These are phyloP conservation scores for Dendrobium huoshanense DNA, from an alignment of 106 monocot species.

Conservation along the genomic window DNA sequence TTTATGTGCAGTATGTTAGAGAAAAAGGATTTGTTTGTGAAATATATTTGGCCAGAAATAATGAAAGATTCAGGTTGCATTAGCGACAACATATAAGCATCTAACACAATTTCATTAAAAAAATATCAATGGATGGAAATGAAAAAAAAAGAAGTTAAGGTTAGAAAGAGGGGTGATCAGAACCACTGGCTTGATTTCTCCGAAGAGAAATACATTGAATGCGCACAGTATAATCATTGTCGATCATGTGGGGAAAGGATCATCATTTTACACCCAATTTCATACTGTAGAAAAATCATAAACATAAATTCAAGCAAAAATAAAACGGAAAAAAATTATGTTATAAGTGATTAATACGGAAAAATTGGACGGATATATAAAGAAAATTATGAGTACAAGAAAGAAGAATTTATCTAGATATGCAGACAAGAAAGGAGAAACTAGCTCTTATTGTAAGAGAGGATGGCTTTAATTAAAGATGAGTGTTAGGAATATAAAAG, in stretches of 20 bases:
- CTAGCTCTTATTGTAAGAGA: background rate
- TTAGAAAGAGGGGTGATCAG: constrained; percentile 11
- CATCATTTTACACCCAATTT: constrained; percentile 6
- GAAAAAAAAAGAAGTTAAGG: too few species aligned
- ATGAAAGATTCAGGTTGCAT: too few species aligned
- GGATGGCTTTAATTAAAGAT: background rate
- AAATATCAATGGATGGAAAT: background rate
- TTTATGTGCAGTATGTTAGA: too few species aligned
- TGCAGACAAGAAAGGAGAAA: background rate
- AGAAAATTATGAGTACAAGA: background rate
- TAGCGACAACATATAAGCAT: background rate
- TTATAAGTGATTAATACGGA: too few species aligned
- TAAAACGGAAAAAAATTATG: background rate
- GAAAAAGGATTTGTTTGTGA: too few species aligned
- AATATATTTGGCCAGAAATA: too few species aligned
- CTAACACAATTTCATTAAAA: background rate
- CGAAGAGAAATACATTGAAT: background rate
- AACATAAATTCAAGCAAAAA: background rate
- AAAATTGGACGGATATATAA: too few species aligned
- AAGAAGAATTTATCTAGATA: background rate
- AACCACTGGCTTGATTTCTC: constrained; percentile 18
- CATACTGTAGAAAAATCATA: background rate
- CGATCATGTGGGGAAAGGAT: constrained; percentile 18
- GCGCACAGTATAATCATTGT: constrained; percentile 9
- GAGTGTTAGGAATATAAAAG: too few species aligned